phyloP scores from a whole-genome alignment of 208 protist species.

The Wallacemonas rigidus region DNA sequence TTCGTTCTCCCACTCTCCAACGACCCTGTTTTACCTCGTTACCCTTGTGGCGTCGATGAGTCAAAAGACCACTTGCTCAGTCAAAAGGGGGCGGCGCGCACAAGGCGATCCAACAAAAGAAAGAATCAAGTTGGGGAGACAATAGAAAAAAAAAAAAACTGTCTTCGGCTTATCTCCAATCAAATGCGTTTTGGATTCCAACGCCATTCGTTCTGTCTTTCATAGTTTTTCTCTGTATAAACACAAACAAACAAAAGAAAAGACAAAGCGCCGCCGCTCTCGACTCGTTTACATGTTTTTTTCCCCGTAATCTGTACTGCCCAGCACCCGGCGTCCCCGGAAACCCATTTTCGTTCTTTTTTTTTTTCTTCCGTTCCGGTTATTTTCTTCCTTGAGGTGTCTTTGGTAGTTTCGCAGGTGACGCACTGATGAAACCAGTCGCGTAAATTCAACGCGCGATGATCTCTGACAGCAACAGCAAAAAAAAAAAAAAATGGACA shows the following conservation, averaged over 20 bases:
- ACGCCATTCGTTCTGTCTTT: constrained; percentile 18
- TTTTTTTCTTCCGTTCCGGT: constrained; percentile 8
- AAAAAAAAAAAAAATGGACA: background rate
- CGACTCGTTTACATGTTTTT: constrained; percentile 1
- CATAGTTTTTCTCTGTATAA: background rate
- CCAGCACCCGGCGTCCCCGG: constrained; percentile 4
- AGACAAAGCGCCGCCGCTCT: constrained; percentile 8
- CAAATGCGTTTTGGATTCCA: background rate
- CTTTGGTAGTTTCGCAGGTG: constrained; percentile 18
- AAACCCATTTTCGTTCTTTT: constrained; percentile 4
- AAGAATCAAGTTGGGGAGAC: constrained; percentile 1
- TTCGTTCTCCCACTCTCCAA: constrained; percentile 1
- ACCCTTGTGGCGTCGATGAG: background rate
- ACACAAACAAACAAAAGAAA: background rate
- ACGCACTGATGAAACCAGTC: constrained; percentile 5
- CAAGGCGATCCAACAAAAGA: constrained; percentile 24
- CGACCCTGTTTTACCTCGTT: background rate
- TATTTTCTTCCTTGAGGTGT: constrained; percentile 14
- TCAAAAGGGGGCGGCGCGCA: background rate
- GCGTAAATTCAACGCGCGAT: background rate
- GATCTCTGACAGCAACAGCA: constrained; percentile 7
- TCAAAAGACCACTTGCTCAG: background rate
- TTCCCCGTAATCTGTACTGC: constrained; percentile 18
- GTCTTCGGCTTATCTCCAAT: constrained; percentile 16
- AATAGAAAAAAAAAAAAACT: constrained; percentile 9